A percentile compares a stretch with the other conserved stretches of the same genome.
Evolutionary conservation across 1,284 basidiomycete species (phyloP).

Genomic region (Marasmius oreades): DNA sequence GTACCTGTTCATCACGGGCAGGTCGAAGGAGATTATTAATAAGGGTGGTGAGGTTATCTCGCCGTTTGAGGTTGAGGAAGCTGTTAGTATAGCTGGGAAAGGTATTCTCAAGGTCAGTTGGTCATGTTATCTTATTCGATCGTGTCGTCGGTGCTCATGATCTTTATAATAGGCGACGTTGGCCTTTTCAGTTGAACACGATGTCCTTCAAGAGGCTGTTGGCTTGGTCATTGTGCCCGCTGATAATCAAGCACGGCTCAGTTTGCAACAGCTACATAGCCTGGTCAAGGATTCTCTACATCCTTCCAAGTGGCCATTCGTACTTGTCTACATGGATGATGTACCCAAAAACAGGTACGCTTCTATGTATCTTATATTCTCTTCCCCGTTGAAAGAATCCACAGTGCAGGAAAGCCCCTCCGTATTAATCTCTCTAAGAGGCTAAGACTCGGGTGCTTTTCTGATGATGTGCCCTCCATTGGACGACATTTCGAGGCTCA

Average conservation of each 20-base stretch:
- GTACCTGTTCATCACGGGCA: slow-evolving; percentile 45
- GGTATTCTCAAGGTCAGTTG: slow-evolving; percentile 38
- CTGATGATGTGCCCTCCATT: slow-evolving; percentile 30
- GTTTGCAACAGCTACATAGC: slow-evolving; percentile 33
- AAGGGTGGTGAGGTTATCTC: slow-evolving; percentile 55
- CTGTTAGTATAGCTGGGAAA: slow-evolving; percentile 36
- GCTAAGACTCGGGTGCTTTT: slow-evolving; percentile 31
- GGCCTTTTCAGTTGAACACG: slow-evolving; percentile 16
- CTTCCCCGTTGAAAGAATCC: not conserved
- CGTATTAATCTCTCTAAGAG: slow-evolving; percentile 40
- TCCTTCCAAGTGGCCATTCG: slow-evolving; percentile 27
- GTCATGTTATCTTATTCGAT: not conserved
- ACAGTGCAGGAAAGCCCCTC: slow-evolving; percentile 39
- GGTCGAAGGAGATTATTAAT: slow-evolving; percentile 48
- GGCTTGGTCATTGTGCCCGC: slow-evolving; percentile 13
- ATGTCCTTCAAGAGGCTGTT: slow-evolving; percentile 15
- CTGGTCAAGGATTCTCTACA: slow-evolving; percentile 38
- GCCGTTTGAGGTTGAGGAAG: slow-evolving; percentile 45
- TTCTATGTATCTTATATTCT: not conserved
- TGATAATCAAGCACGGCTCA: slow-evolving; percentile 5
- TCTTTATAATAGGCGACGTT: slow-evolving; percentile 8
- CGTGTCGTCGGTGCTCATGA: not conserved
- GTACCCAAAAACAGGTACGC: slow-evolving; percentile 13
- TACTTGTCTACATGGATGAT: slow-evolving; percentile 15
- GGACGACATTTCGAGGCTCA: slow-evolving; percentile 38